Percentiles rank a stretch among this genome's conserved stretches.
phyloP scores from a whole-genome alignment of 257 asterid genomes.

The Solanum medicagineum region DNA sequence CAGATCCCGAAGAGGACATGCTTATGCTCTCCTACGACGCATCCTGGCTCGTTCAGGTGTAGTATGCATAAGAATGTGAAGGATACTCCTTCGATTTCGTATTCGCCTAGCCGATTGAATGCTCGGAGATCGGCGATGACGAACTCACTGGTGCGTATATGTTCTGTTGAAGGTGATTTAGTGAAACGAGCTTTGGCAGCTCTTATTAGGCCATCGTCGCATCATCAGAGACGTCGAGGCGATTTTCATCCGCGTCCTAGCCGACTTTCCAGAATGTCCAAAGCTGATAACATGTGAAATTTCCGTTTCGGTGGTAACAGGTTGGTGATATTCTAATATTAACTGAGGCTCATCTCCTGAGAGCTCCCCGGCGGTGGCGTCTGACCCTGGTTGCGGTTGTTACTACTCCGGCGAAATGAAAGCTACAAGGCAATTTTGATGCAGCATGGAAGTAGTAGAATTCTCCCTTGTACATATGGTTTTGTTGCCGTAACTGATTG shows the following conservation, averaged over 20 bases:
- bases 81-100: constrained; percentile 23
- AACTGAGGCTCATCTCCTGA: background rate
- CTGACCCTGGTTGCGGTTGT: constrained; percentile 8
- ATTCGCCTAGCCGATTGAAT: constrained; percentile 55
- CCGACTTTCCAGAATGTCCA: constrained; percentile 55
- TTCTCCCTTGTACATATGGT: constrained; percentile 16
- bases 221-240: constrained; percentile 3
- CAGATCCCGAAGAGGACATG: constrained; percentile 60
- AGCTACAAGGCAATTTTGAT: constrained; percentile 9
- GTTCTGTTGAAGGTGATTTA: constrained; percentile 14
- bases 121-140: constrained; percentile 90
- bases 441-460: constrained; percentile 2
- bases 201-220: constrained; percentile 8
- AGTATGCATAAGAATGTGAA: constrained; percentile 55
- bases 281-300: constrained; percentile 19
- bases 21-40: constrained; percentile 79
- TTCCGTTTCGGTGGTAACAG: constrained; percentile 12
- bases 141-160: constrained; percentile 75
- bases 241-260: constrained; percentile 10
- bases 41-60: constrained; percentile 89
- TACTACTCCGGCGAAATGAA: constrained; percentile 6
- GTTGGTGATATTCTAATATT: constrained; percentile 17
- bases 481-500: constrained; percentile 7
- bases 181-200: constrained; percentile 11
- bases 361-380: background rate